Evolutionary conservation across 441 rosid genomes (phyloP).

Genomic region (Breynia disticha): DNA sequence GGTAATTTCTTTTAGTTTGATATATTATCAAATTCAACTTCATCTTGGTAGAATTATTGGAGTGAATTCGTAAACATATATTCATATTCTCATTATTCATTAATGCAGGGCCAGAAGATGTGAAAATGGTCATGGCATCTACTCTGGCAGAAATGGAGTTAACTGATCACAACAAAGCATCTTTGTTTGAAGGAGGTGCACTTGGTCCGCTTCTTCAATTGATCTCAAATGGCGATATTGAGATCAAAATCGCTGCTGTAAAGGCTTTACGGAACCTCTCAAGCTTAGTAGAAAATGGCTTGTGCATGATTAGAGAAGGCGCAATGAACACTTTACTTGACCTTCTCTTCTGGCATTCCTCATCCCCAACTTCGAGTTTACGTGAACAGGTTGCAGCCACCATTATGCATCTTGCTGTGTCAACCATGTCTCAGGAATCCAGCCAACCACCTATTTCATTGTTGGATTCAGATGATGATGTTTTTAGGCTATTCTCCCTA

Average conservation of each 20-base stretch:
- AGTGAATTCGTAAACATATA: no score
- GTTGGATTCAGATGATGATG: constrained; percentile 43
- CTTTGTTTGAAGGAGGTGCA: constrained; percentile 42
- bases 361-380: constrained; percentile 29
- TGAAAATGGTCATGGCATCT: constrained; percentile 34
- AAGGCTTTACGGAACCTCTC: constrained; percentile 48
- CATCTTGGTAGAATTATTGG: background rate
- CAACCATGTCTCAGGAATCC: constrained; percentile 41
- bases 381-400: constrained; percentile 40
- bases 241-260: constrained; percentile 33
- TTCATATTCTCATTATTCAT: constrained; percentile 1
- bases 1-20: constrained; percentile 24
- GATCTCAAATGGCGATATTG: constrained; percentile 25
- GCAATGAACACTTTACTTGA: constrained; percentile 36
- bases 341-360: constrained; percentile 32
- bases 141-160: constrained; percentile 55
- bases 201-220: constrained; percentile 42
- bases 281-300: constrained; percentile 39
- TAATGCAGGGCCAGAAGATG: constrained; percentile 45
- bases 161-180: constrained; percentile 48
- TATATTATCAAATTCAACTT: constrained; percentile 9
- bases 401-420: constrained; percentile 41
- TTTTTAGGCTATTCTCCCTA: constrained; percentile 38
- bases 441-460: constrained; percentile 23
- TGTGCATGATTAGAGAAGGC: constrained; percentile 54